Percentiles rank a stretch among this genome's conserved stretches.
These are phyloP conservation scores for Acanthamoeba healyi DNA, from an alignment of 208 protist genomes.

Conservation along the genomic window DNA sequence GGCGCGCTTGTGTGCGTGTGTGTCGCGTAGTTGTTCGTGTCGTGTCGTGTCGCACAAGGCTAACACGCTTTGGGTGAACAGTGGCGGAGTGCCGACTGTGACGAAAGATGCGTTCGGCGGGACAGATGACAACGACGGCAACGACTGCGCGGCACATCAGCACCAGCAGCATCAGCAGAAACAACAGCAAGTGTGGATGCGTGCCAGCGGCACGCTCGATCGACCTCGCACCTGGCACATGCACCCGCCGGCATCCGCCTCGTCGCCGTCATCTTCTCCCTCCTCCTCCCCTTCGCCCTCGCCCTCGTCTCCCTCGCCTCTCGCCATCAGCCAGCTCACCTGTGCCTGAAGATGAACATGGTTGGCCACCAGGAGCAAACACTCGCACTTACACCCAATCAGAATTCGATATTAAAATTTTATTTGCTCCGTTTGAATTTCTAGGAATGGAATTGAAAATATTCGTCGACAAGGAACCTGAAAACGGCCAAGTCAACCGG, in stretches of 20 bases:
- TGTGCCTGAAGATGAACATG: no score
- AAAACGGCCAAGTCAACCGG: slow-evolving; percentile 27
- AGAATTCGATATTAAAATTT: background rate
- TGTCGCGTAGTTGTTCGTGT: background rate
- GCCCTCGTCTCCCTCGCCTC: background rate
- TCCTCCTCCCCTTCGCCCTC: background rate
- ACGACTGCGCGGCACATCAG: background rate
- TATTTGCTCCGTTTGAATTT: slow-evolving; percentile 2
- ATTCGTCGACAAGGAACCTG: background rate
- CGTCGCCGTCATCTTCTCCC: background rate
- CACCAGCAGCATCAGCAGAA: no score
- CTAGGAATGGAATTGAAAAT: background rate
- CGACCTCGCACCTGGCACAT: background rate
- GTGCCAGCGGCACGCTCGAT: background rate
- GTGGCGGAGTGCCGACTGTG: background rate
- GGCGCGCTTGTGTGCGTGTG: background rate
- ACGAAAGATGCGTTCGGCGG: background rate
- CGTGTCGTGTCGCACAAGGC: background rate
- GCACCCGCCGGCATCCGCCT: background rate
- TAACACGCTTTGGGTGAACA: background rate
- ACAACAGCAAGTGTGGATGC: background rate
- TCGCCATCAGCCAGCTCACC: background rate
- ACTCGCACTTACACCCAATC: no score
- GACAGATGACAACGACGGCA: background rate
- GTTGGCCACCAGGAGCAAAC: background rate